Percentiles rank a stretch among this genome's conserved stretches.
phyloP scores from a whole-genome alignment of 2,329 filamentous ascomycete genomes.

The Aspergillus sp. region DNA sequence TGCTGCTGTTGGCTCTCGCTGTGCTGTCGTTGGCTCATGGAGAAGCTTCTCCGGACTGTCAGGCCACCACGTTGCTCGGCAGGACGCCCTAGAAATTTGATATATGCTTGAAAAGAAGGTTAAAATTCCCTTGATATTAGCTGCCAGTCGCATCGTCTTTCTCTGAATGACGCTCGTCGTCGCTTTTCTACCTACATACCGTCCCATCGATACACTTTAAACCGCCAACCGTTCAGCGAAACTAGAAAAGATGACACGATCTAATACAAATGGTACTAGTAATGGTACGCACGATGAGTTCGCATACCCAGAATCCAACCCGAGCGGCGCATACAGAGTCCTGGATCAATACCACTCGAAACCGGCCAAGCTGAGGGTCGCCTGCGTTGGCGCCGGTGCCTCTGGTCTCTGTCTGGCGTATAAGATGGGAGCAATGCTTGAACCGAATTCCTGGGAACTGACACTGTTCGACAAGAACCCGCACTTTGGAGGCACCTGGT shows the following conservation, averaged over 20 bases:
- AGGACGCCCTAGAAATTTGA: not conserved
- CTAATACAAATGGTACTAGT: not conserved
- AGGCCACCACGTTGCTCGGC: not conserved
- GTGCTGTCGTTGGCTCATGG: not conserved
- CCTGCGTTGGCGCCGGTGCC: not conserved
- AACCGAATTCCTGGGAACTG: not conserved
- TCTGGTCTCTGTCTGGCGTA: not conserved
- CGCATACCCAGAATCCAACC: not conserved
- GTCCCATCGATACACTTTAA: too few species aligned
- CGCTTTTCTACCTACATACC: too few species aligned
- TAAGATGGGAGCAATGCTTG: not conserved
- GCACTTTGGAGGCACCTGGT: slow-evolving; percentile 5
- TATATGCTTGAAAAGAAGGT: not conserved
- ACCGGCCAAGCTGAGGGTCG: not conserved
- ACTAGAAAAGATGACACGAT: too few species aligned
- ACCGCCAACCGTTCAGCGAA: too few species aligned
- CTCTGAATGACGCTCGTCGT: too few species aligned
- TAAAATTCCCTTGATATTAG: too few species aligned
- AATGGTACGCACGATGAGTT: not conserved
- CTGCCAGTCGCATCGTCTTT: too few species aligned
- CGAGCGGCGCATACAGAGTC: not conserved
- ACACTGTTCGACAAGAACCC: slow-evolving; percentile 1
- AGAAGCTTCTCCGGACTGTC: not conserved
- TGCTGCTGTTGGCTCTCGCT: too few species aligned
- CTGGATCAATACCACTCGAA: not conserved